phyloP scores from a whole-genome alignment of 768 basidiomycete genomes.

The Collybia sp. region DNA sequence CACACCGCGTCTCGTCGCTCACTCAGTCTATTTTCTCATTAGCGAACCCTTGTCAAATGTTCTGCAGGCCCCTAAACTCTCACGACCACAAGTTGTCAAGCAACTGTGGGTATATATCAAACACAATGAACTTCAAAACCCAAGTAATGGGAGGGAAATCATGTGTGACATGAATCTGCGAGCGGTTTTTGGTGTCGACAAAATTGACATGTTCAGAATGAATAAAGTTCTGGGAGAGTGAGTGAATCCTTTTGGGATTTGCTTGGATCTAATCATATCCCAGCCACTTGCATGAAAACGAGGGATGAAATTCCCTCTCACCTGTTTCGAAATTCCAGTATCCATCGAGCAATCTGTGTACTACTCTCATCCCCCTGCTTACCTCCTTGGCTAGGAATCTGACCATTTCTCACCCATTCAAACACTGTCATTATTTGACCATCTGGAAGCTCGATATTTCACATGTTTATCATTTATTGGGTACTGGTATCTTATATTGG shows the following conservation, averaged over 20 bases:
- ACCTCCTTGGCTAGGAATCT: background rate
- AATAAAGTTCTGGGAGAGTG: constrained; percentile 85
- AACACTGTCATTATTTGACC: no score
- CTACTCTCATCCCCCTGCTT: background rate
- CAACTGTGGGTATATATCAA: constrained; percentile 90
- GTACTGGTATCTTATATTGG: no score
- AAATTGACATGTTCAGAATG: constrained; percentile 93
- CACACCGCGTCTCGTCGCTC: background rate
- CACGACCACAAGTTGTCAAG: constrained; percentile 89
- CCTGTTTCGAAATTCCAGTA: no score
- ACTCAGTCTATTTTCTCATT: constrained; percentile 6
- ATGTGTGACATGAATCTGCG: constrained; percentile 71
- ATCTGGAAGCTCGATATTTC: no score
- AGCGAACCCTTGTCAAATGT: constrained; percentile 75
- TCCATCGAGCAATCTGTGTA: no score
- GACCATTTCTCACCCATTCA: no score
- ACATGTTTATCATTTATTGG: no score
- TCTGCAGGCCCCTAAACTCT: constrained; percentile 61
- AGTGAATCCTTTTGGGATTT: constrained; percentile 15
- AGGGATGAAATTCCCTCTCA: constrained; percentile 8
- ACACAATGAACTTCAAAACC: constrained; percentile 77
- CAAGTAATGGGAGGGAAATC: constrained; percentile 78
- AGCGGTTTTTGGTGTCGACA: constrained; percentile 75
- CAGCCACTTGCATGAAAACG: constrained; percentile 33
- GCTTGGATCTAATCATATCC: background rate